phyloP scores from a whole-genome alignment of 148 eudicot genomes.

The Cornus controversa region DNA sequence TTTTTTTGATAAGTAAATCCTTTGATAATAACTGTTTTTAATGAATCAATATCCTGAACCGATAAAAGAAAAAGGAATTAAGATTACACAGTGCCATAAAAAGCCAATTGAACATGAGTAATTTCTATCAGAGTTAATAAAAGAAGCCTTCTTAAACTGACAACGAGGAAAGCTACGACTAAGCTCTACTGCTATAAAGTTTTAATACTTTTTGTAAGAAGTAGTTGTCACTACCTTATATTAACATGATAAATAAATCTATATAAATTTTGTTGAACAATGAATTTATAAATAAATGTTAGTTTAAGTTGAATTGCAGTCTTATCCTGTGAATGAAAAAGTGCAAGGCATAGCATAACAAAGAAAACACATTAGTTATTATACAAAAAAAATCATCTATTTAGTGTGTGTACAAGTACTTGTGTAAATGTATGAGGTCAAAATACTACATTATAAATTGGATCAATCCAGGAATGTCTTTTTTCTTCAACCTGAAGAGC shows the following conservation, averaged over 20 bases:
- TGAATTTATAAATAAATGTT: background rate
- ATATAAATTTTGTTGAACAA: background rate
- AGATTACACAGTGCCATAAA: no score
- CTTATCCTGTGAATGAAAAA: background rate
- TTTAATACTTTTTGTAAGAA: background rate
- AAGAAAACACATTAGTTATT: background rate
- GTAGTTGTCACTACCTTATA: background rate
- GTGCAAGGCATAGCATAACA: background rate
- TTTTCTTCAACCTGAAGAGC: background rate
- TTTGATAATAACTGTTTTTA: no score
- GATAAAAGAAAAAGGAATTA: no score
- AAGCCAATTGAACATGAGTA: no score
- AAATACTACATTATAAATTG: background rate
- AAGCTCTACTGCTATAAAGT: background rate
- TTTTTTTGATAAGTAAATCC: no score
- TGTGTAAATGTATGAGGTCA: background rate
- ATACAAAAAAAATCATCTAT: background rate
- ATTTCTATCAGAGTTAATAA: no score
- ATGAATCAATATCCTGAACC: background rate
- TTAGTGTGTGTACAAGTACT: background rate
- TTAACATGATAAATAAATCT: background rate
- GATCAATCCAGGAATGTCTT: background rate
- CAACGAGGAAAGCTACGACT: background rate
- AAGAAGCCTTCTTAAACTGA: background rate
- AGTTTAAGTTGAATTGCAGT: background rate